Conservation (phyloP, 1,139 yeast species). For the Torulaspora pretoriensis region DNA sequence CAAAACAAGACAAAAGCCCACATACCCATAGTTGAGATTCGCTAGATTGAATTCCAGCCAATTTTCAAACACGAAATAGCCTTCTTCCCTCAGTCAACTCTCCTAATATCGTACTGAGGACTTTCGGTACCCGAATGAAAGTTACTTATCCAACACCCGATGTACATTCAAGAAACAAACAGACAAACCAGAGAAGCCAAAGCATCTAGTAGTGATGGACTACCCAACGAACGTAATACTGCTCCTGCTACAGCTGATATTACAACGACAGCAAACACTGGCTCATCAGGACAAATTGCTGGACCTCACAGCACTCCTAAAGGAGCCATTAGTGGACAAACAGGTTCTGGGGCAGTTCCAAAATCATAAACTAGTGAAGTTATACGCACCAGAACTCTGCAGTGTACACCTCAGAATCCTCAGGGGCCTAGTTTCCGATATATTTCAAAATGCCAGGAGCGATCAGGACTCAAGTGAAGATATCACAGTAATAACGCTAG, state of each 20-base stretch:
- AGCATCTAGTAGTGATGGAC: conserved; percentile 7
- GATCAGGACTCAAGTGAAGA: conserved; percentile 9
- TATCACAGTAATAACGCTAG: conserved; percentile 26
- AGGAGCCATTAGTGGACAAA: conserved; percentile 31
- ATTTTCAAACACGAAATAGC: neutral
- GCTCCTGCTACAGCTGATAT: conserved; percentile 28
- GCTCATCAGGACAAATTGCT: conserved; percentile 22
- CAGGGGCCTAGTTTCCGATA: conserved; percentile 22
- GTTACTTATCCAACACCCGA: neutral
- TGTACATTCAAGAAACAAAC: neutral
- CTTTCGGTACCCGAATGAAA: neutral
- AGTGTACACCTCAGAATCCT: conserved; percentile 24
- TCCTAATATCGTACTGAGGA: neutral
- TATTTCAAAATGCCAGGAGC: conserved; percentile 22
- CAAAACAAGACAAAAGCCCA: neutral
- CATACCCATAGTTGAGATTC: conserved; percentile 1
- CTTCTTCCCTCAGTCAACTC: neutral
- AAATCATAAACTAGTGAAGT: conserved; percentile 24
- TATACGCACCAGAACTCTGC: conserved; percentile 26
- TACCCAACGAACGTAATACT: conserved; percentile 28
- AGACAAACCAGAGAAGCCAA: neutral
- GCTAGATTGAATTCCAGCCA: neutral
- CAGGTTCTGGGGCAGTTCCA: conserved; percentile 22
- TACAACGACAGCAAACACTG: conserved; percentile 31
- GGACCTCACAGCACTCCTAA: conserved; percentile 18